Base-by-base conservation (phyloP, 1,139 yeast genomes). In the Suhomyces terraborum region DNA sequence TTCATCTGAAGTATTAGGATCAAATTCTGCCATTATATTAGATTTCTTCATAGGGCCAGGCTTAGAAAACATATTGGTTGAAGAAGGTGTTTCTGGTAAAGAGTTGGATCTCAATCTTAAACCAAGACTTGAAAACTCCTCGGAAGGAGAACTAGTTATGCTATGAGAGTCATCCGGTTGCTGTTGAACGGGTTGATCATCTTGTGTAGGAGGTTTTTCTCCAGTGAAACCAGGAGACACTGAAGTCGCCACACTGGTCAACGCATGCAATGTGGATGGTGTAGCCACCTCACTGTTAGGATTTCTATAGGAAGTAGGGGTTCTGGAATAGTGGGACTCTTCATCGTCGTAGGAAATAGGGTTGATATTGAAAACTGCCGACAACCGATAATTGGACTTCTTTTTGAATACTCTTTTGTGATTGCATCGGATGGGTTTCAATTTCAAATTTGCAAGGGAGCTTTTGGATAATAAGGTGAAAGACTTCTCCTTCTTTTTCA, bases 351-450 rank as follows among this genome's bases (percentile, higher is more conserved):
- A 45, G 32, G 56, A 64, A 34, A 69, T 49, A 3, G 75, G 75
- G 43, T 69, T 70, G 29, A 69, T 51, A 26, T 63, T 69, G 49
- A 69, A 73, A 1, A 71, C 61, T 10, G 61, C 63, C 7, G 75
- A 66, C 9, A 73, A 55, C 38, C 73, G 57, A 48, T 72, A 70
- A 28, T 62, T 59, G 16, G 76, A 69, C 51, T 70, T 71, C 57
- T 69, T 69, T 54, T 69, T 71, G 46, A 62, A 58, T 2, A 70
- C 61, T 21, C 61, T 53, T 20, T 42, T 45, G 28, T 46, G 30
- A 8, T 64, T 51, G 48, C 77, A 70, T 41, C 67, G 54, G 22
- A 73, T 64, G 10, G 78, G 78, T 49, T 71, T 72, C 32, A 73
- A 51, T 41, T 58, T 57, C 43, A 73, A 56, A 45, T 68, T 64